Base-by-base conservation (phyloP, 176 grass and related monocot species). In the Eleusine coracana region DNA sequence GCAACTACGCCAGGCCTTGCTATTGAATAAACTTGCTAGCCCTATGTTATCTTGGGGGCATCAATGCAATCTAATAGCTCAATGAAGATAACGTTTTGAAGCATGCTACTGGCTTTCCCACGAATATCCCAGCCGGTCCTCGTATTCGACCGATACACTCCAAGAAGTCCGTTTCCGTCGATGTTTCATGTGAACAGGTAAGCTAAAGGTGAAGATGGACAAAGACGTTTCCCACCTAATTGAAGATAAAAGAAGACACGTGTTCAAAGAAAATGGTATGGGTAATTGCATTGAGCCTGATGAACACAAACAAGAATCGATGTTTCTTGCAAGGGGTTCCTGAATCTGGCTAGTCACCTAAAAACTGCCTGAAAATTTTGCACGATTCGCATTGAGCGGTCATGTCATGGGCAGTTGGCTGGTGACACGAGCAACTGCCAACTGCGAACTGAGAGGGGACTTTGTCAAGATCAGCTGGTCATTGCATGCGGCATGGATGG, bases 401-500 rank as follows among this genome's bases (percentile, higher is more conserved):
- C 59, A 39, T 46, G 64, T 25, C 48, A 10, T 51, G 66, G 74
- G 50, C 66, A 25, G 75, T n/a, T 79, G 56, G 75, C 41, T 31
- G 25, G 50, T 60, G 17, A 34, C 73, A 29, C 45, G 48, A 40
- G 78, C 78, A 80, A 80, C 78, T 17, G 36, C 78, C 78, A 80
- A 80, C 78, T 8, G 78, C 78, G 46, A 80, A 80, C 78, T 50
- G 18, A 15, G n/a, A 29, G 42, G 9, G 74, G 48, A 75, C 21
- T 31, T 66, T 8, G 44, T 67, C 28, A 31, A 37, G 2, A 14
- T 55, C 77, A 10, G 36, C 49, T 39, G 78, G 4, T 1, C 12
- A 16, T 28, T 7, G 23, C 77, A 54, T 10, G 77, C 13, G 13
- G 56, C 7, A 50, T 37, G 61, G 27, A n/a, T 0, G 4, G 17